These are phyloP conservation scores for Volvox carteri DNA, from an alignment of 163 green algal genomes.

Conservation along the genomic window DNA sequence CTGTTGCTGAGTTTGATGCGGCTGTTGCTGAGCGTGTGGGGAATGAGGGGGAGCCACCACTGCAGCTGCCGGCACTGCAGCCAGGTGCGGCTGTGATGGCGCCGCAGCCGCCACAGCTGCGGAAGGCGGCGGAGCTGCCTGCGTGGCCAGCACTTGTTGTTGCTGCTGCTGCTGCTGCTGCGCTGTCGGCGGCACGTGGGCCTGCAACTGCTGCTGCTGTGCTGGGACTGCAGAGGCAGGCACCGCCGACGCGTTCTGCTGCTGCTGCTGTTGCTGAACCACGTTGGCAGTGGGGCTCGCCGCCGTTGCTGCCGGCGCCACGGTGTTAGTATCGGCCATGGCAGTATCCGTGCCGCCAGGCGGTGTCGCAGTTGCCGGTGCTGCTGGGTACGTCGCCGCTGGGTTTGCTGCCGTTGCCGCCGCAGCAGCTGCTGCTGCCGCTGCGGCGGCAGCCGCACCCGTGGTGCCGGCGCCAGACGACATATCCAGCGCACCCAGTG, in stretches of 20 bases:
- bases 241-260: background rate
- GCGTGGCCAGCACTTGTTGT: background rate
- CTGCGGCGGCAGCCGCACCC: background rate
- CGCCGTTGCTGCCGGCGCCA: background rate
- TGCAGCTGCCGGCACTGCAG: background rate
- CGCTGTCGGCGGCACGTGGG: too few relatives aligned
- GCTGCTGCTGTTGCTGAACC: background rate
- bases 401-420: background rate
- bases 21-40: background rate
- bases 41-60: background rate
- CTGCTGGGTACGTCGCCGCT: background rate
- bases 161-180: constrained; percentile 12
- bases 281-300: background rate
- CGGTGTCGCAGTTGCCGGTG: background rate
- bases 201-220: constrained; percentile 10
- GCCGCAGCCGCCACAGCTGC: background rate
- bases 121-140: background rate
- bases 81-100: too few relatives aligned
- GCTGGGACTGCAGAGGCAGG: background rate
- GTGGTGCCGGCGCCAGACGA: background rate
- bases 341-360: background rate
- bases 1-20: background rate
- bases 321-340: background rate
- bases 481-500: constrained; percentile 28
- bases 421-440: background rate